A percentile compares a stretch with the other conserved stretches of the same genome.
Evolutionary conservation across 129 eudicot species (phyloP).

Genomic region (Chrysanthemum lavandulifolium): DNA sequence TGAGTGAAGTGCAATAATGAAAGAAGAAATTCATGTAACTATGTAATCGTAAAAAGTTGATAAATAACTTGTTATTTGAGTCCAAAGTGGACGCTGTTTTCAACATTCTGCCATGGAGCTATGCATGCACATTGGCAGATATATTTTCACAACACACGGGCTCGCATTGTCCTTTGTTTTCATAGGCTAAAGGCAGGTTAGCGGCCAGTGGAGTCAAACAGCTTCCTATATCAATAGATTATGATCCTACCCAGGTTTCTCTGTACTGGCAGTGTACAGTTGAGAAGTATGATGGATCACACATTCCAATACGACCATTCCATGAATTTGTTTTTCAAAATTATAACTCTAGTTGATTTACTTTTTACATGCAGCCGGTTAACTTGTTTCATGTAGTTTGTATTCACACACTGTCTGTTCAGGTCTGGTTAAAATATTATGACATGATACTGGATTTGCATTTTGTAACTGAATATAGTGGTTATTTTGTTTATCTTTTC

Average conservation of each 20-base stretch:
- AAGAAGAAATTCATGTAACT: neutral
- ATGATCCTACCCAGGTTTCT: conserved; percentile 99
- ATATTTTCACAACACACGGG: conserved; percentile 25
- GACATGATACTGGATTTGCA: neutral
- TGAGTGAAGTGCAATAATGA: neutral
- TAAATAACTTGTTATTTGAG: conserved; percentile 6
- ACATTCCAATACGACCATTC: conserved; percentile 28
- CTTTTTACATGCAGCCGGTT: neutral
- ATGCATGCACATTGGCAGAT: conserved; percentile 28
- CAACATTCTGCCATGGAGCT: conserved; percentile 13
- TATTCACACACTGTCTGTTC: neutral
- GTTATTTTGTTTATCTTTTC: conserved; percentile 4
- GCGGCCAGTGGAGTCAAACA: conserved; percentile 42
- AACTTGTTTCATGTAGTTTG: neutral
- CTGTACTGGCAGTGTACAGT: conserved; percentile 98
- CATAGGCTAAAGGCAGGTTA: conserved; percentile 36
- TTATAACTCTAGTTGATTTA: neutral
- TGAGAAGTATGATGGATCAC: conserved; percentile 97
- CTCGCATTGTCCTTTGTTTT: conserved; percentile 27
- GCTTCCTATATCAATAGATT: conserved; percentile 69
- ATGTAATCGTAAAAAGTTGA: neutral
- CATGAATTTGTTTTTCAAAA: neutral
- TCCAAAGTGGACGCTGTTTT: conserved; percentile 60
- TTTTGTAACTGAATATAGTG: neutral
- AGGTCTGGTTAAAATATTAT: neutral